These are phyloP conservation scores for Paecilomyces niveus DNA, from an alignment of 2,329 filamentous ascomycete species.

Conservation along the genomic window DNA sequence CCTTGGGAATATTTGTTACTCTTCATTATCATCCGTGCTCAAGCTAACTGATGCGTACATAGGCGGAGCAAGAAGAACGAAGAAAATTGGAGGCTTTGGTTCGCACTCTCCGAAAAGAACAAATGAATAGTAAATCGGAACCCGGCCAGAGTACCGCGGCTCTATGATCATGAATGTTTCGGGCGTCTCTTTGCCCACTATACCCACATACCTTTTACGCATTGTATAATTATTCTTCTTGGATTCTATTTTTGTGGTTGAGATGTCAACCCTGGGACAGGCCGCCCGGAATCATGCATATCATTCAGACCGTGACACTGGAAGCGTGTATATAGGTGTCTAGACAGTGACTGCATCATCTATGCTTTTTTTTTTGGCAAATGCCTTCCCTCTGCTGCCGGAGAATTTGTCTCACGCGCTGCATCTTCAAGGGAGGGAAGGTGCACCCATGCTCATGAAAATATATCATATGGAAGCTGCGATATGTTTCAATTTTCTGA, in stretches of 20 bases:
- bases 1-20: constrained; percentile 1
- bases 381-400: not conserved
- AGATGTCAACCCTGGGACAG: not conserved
- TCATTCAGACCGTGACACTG: not conserved
- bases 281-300: not conserved
- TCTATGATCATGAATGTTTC: constrained; percentile 25
- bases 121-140: constrained; percentile 25
- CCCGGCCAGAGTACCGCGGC: constrained; percentile 26
- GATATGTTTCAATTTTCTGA: not conserved
- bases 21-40: not conserved
- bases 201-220: constrained; percentile 13
- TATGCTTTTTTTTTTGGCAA: not conserved
- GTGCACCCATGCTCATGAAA: not conserved
- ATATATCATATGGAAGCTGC: not conserved
- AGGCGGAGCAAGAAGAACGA: constrained; percentile 67
- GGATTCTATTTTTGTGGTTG: not conserved
- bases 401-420: not conserved
- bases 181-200: constrained; percentile 5
- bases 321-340: not conserved
- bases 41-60: constrained; percentile 5
- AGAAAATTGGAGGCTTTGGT: constrained; percentile 59
- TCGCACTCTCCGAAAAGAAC: constrained; percentile 42
- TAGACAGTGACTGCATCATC: not conserved
- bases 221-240: constrained; percentile 5
- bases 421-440: not conserved